Conservation (phyloP, 139 green algal species). For the Micromonas commoda region DNA sequence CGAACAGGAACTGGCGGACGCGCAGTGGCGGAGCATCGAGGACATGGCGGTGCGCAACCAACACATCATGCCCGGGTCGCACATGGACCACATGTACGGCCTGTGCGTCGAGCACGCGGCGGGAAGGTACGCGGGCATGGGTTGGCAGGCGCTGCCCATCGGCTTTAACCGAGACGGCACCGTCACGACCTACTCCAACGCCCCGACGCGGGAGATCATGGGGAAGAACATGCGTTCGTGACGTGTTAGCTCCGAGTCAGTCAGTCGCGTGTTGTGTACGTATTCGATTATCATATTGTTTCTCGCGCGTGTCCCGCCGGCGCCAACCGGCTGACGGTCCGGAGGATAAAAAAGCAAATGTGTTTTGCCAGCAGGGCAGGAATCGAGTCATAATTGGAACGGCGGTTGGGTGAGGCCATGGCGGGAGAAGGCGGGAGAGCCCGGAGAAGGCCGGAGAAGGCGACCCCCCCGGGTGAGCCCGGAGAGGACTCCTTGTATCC, state of each 20-base stretch:
- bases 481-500: not conserved
- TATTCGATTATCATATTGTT: too few relatives aligned
- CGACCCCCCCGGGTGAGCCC: not conserved
- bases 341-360: too few relatives aligned
- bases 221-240: not conserved
- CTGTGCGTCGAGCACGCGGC: not conserved
- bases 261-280: too few relatives aligned
- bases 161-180: not conserved
- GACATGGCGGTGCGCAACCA: not conserved
- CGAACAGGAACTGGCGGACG: not conserved
- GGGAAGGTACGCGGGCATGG: not conserved
- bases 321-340: too few relatives aligned
- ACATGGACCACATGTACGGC: constrained; percentile 49
- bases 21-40: not conserved
- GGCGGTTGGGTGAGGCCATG: too few relatives aligned
- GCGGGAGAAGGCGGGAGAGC: too few relatives aligned
- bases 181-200: not conserved
- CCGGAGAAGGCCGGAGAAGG: too few relatives aligned
- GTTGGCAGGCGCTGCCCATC: not conserved
- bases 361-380: too few relatives aligned
- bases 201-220: not conserved
- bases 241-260: too few relatives aligned
- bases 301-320: too few relatives aligned
- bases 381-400: too few relatives aligned
- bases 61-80: constrained; percentile 45